Evolutionary conservation across 2,329 filamentous ascomycete species (phyloP).

Genomic region (Pseudofabraea citricarpa): DNA sequence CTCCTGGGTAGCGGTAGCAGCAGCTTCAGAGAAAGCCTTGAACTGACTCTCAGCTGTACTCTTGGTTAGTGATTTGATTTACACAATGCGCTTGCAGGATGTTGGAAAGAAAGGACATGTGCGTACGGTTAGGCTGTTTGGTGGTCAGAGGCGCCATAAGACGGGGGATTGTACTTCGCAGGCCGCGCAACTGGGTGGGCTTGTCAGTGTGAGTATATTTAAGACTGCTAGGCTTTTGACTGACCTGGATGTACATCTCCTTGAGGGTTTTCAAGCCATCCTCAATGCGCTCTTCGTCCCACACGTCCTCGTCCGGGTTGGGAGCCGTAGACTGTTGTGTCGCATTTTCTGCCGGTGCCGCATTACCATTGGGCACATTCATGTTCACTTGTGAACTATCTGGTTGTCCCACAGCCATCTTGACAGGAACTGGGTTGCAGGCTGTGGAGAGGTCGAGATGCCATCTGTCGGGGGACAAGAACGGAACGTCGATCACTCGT

Average conservation of each 20-base stretch:
- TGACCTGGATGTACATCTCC: conserved; percentile 31
- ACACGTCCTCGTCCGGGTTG: conserved; percentile 14
- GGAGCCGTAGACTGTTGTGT: too few relatives aligned
- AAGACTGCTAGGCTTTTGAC: too few relatives aligned
- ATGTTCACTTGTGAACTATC: conserved; percentile 2
- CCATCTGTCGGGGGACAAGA: too few relatives aligned
- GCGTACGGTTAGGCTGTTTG: conserved; percentile 47
- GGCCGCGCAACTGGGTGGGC: conserved; percentile 37
- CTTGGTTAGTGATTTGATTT: conserved; percentile 4
- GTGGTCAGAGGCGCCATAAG: conserved; percentile 47
- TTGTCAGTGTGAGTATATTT: too few relatives aligned
- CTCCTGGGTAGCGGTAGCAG: conserved; percentile 42
- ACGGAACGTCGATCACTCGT: too few relatives aligned
- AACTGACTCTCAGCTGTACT: conserved; percentile 45
- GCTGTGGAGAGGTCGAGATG: too few relatives aligned
- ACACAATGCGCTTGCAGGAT: not conserved
- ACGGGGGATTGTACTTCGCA: conserved; percentile 44
- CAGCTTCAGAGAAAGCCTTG: conserved; percentile 41
- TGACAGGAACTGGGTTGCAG: too few relatives aligned
- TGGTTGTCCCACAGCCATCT: conserved; percentile 2
- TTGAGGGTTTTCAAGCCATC: conserved; percentile 26
- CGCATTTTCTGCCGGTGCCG: too few relatives aligned
- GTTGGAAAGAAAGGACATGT: not conserved
- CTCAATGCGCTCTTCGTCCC: conserved; percentile 28
- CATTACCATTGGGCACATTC: not conserved